Evolutionary conservation across 225 moss, liverwort and hornwort genomes (phyloP), one percentile per base, ranked within the genome.

Genomic region (Climacium dendroides): DNA sequence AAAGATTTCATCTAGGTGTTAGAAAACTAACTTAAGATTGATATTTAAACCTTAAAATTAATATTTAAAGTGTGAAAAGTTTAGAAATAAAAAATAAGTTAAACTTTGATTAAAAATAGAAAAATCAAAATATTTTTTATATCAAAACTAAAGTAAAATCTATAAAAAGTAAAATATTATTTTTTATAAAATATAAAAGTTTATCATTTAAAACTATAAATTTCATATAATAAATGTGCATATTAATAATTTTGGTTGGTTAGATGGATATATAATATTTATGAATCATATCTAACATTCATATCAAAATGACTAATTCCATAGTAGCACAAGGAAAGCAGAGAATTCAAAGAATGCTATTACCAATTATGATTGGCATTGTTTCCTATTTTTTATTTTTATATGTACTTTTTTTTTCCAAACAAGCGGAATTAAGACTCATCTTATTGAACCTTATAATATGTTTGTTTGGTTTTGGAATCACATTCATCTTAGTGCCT

Each of bases 1-100:
- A 9, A 43, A 0, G 15, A 2, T 2, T 71, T 71, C 15, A 28
- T 71, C 28, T 0, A 26, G 2, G 2, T 17, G 28, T 3, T 16
- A 16, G 16, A 0, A 28, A 43, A 43, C 3, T 16, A 16, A 43
- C 3, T 26, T 71, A 5, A 43, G 26, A 26, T 15, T 28, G n/a
- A n/a, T n/a, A n/a, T n/a, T n/a, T n/a, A n/a, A n/a, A n/a, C n/a
- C n/a, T n/a, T n/a, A n/a, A n/a, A n/a, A n/a, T n/a, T n/a, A n/a
- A n/a, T n/a, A n/a, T n/a, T n/a, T n/a, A n/a, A n/a, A n/a, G n/a
- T n/a, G n/a, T n/a, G n/a, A n/a, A n/a, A n/a, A n/a, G n/a, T n/a
- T n/a, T n/a, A n/a, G n/a, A n/a, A n/a, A n/a, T n/a, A n/a, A n/a
- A n/a, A n/a, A n/a, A n/a, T n/a, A n/a, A n/a, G n/a, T n/a, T n/a